Evolutionary conservation across 164 flowering plant genomes (phyloP), one percentile per base, ranked within the genome.

Genomic region (Cinnamomum chago): DNA sequence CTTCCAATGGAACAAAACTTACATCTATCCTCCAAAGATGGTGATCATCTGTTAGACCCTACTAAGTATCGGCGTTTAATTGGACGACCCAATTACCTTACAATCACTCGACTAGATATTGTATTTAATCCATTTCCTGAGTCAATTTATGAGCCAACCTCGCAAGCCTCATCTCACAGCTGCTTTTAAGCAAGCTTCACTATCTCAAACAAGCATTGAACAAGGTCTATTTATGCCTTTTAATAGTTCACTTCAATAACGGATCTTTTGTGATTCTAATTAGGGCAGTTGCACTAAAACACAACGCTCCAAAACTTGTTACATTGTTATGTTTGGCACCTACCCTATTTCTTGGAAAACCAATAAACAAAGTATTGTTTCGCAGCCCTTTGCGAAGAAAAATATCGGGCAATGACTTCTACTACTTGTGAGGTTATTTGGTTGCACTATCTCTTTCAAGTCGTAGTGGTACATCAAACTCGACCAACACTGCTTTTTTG

Each of bases 381-480:
- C 66, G 58, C 33, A 50, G 20, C 67, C 75, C n/a, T 65, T 67
- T 7, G 23, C 47, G 75, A 77, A 64, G 75, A 62, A 0, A 58
- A 72, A 60, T 77, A 77, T 72, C 67, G 67, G 15, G 67, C 67
- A 15, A 77, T 77, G 79, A 62, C 40, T 11, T 33, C 27, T 3
- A 20, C 72, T n/a, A 24, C 75, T 12, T 72, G 18, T 28, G 75
- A 77, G 67, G 4, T 67, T 2, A 22, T 18, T 5, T 67, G 67
- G 78, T 12, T 76, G 3, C 10, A 47, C 2, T 35, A 6, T 23
- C 22, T 65, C 3, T 69, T 77, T 24, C 20, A 2, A 5, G 30
- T 55, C 10, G 5, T 30, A 30, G 1, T 0, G 35, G 5, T 30
- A 30, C 5, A 30, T 30, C 35, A 30, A 30, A 30, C 35, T 3